Base-by-base conservation (phyloP, 305 asterid species). In the Fraxinus baroniana region DNA sequence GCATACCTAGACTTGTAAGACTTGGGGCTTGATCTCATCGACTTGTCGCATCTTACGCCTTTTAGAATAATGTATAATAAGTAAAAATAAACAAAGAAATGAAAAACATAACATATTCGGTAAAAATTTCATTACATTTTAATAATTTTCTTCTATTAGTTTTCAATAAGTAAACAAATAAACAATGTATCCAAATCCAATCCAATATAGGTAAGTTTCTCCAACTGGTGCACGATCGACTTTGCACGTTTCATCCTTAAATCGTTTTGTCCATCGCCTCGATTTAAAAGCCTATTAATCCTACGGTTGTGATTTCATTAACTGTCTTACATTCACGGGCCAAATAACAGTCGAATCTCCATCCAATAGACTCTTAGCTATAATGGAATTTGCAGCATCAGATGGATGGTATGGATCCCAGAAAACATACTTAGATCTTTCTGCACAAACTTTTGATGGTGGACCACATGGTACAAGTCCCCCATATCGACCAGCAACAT, bases 341-440 rank as follows among this genome's bases (percentile, higher is more conserved):
- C 90, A 94, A 68, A 92, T 84, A 85, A 91, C 89, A 3, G 24
- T 12, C 0, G 90, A n/a, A 20, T 86, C 84, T 17, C 96, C 95
- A 64, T 92, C 85, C 39, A 91, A 4, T 33, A 94, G 79, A 12
- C 96, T 90, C 66, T 75, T 83, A 8, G 98, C 93, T 5, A 89
- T 82, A 33, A 94, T 33, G 15, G 79, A 10, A 57, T 94, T 92
- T 46, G 93, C 90, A 13, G 98, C 90, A 28, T 94, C 95, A 1
- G 91, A 46, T 26, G 97, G 98, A 77, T 94, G 98, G 26, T 72
- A 92, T 66, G 97, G 87, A 86, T 94, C 98, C 97, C 98, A 94
- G 33, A 94, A 94, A 35, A 91, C 93, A 82, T 87, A 90, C 49
- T 91, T 94, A 35, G 93, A 89, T 81, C 96, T 85, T 77, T 91